These are phyloP conservation scores for Cinnamomum chago DNA, from an alignment of 164 flowering plant species.

Conservation along the genomic window DNA sequence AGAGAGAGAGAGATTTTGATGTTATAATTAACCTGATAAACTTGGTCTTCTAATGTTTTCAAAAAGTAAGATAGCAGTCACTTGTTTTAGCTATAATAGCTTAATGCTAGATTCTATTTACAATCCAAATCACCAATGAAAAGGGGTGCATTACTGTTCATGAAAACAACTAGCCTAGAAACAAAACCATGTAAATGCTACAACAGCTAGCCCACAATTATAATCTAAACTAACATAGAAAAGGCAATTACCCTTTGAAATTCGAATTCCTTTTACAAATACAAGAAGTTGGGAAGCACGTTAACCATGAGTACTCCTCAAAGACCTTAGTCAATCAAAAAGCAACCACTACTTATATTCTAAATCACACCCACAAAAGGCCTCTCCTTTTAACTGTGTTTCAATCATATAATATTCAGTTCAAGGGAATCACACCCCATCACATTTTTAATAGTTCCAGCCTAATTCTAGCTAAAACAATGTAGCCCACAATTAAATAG, in stretches of 20 bases:
- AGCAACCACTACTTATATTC: slow-evolving; percentile 5
- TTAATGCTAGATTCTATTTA: background rate
- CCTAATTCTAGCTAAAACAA: slow-evolving; percentile 3
- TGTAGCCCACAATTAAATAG: slow-evolving; percentile 6
- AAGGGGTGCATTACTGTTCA: too few relatives aligned
- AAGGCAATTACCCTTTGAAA: background rate
- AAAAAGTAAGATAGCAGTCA: background rate
- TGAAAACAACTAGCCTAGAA: too few relatives aligned
- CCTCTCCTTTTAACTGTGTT: background rate
- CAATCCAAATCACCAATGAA: background rate
- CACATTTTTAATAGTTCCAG: background rate
- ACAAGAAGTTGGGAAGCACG: slow-evolving; percentile 5
- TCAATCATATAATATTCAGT: background rate
- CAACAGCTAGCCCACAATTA: slow-evolving; percentile 8
- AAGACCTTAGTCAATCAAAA: slow-evolving; percentile 6
- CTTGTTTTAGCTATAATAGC: background rate
- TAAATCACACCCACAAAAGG: background rate
- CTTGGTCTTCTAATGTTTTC: background rate
- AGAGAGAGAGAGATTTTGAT: slow-evolving; percentile 7
- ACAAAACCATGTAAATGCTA: slow-evolving; percentile 2
- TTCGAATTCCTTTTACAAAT: background rate
- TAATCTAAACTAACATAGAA: slow-evolving; percentile 6
- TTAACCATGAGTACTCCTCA: background rate
- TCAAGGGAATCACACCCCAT: background rate
- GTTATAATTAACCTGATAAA: too few relatives aligned